Evolutionary conservation across 108 stramenopile species (phyloP), one percentile per base, ranked within the genome.

Genomic region (Schizochytrium sp.): DNA sequence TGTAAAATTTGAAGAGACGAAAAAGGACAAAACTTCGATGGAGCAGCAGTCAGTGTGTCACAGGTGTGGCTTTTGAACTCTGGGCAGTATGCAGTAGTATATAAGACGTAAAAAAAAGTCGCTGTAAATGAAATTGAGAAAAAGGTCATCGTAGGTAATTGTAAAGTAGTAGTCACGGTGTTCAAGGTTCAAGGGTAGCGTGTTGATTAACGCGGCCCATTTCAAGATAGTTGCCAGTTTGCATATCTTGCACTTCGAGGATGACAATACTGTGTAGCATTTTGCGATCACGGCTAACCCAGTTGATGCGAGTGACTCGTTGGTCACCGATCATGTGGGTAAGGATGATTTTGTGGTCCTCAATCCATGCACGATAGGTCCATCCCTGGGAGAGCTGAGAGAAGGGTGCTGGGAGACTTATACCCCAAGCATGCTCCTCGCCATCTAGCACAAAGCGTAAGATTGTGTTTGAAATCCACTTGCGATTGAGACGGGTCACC

Each of bases 301-400:
- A 83, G 47, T 83, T 49, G 47, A 83, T 83, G 12, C 76, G 47
- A 15, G 76, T 55, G 17, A 83, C 76, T 5, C 76, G 47, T 2
- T 83, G 76, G 13, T 83, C 76, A 8, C 76, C 76, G 3, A 83
- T 83, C 76, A 83, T 83, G 76, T 83, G 76, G 1, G 76, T 55
- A 53, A 83, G 76, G 53, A 83, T 83, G 53, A 83, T 55, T 53
- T 83, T 83, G 76, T 83, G 47, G 76, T 83, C 76, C 47, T 83
- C 76, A 28, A 83, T 83, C 76, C 76, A 83, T 0, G 76, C 76
- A 53, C 76, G 76, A 28, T 83, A 83, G 28, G 45, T 83, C 76
- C 76, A 83, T n/a, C 76, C 76, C 53, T 83, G 76, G n/a, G 76
- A 83, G 5, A 83, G 76, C 76, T 83, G 76, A 17, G 76, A 83